Evolutionary conservation across 2,329 filamentous ascomycete species (phyloP).

Genomic region (Alternaria novae-zelandiae): DNA sequence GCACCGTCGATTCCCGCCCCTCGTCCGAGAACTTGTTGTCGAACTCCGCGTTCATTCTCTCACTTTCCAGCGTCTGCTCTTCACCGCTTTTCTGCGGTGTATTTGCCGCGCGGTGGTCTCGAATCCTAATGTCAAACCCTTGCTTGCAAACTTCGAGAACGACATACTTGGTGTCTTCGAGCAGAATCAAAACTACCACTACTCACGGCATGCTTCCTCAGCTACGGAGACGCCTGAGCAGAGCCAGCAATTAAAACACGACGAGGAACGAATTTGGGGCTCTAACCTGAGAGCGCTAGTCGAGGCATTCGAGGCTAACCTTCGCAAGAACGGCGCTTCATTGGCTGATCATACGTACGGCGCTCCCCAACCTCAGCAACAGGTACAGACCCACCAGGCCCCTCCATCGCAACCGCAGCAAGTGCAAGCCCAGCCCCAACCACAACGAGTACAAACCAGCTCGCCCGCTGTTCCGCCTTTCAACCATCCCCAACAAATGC

Average conservation of each 20-base stretch:
- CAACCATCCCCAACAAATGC: neutral
- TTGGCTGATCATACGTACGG: neutral
- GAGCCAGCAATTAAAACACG: neutral
- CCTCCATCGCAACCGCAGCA: neutral
- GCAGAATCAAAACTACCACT: slow-evolving; percentile 15
- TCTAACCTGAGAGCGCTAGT: slow-evolving; percentile 6
- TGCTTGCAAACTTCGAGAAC: slow-evolving; percentile 12
- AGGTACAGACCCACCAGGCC: neutral
- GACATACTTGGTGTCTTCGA: slow-evolving; percentile 4
- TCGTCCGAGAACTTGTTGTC: slow-evolving; percentile 63
- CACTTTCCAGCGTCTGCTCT: slow-evolving; percentile 62
- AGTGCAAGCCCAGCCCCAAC: neutral
- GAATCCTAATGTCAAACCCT: neutral
- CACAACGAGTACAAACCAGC: neutral
- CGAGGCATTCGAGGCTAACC: neutral
- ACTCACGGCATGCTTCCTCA: neutral
- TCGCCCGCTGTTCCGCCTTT: neutral
- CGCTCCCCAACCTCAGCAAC: neutral
- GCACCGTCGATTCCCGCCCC: slow-evolving; percentile 56
- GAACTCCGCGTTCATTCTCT: slow-evolving; percentile 58
- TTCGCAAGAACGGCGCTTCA: neutral
- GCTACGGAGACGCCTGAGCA: neutral
- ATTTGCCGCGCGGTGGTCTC: slow-evolving; percentile 41
- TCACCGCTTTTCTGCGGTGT: slow-evolving; percentile 56
- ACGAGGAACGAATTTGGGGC: slow-evolving; percentile 11